Base-by-base conservation (phyloP, 139 green algal genomes). In the Limnomonas spitsbergensis region DNA sequence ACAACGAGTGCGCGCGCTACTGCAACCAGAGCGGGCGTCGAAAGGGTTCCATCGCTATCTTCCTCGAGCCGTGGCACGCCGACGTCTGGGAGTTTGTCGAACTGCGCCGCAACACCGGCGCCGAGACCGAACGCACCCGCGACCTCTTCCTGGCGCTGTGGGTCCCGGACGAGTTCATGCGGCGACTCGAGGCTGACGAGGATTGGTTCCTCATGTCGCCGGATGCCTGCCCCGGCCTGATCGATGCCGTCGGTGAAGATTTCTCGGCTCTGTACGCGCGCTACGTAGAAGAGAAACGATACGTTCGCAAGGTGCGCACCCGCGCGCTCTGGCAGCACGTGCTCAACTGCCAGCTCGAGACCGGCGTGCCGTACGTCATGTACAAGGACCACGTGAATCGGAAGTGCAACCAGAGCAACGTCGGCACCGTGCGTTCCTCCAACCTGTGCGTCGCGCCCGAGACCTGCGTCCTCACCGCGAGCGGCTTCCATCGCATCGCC, bases 261-360 rank as follows among this genome's bases (percentile, higher is more conserved):
- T 96, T 97, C 81, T 82, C 91, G 68, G 80, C 42, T 40, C 82
- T 97, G 32, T 97, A 97, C 80, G 32, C 24, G 0, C 27, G 27
- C 1, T 84, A 84, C 54, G 79, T 77, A 52, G 1, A 0, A 0
- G 73, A 76, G 66, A 72, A 56, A 0, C 66, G 56, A 24, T 3
- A 4, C 2, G 1, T 53, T 3, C 61, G 67, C 29, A 38, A 38
- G 66, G 24, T 87, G 2, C 69, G 4, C 1, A 80, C 83, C 0
- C 14, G 53, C 40, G 47, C 38, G 29, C 66, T 88, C 3, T 86
- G 80, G 83, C n/a, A 77, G 27, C n/a, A 56, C 26, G 71, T 86
- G 32, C 36, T 88, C n/a, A 38, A 68, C 6, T 40, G 56, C 26
- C 83, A 84, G 80, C 78, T 85, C 35, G 80, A 88, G 77, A 86